Percentiles rank a stretch among this genome's conserved stretches.
Conservation (phyloP, 1,284 basidiomycete species). For the Heimioporus punctisporus region DNA sequence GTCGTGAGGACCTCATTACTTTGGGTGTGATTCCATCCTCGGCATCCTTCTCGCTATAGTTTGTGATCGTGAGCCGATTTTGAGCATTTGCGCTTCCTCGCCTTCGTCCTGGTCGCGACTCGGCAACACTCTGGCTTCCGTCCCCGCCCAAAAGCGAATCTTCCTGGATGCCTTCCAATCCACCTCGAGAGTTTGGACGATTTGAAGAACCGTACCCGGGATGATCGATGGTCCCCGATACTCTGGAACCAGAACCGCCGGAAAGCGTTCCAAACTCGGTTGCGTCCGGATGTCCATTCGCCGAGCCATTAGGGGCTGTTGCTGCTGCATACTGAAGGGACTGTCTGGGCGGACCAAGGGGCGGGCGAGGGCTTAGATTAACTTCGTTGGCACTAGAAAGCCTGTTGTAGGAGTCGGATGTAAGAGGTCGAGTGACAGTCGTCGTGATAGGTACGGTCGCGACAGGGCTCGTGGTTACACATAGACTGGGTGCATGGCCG, state of each 20-base stretch:
- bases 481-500: slow-evolving; percentile 67
- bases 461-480: slow-evolving; percentile 35
- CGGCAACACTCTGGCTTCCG: background rate
- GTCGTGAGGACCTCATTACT: slow-evolving; percentile 1
- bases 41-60: slow-evolving; percentile 36
- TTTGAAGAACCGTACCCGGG: slow-evolving; percentile 25
- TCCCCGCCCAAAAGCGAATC: slow-evolving; percentile 5
- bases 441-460: slow-evolving; percentile 30
- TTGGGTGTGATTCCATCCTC: slow-evolving; percentile 32
- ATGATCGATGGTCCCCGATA: slow-evolving; percentile 27
- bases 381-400: slow-evolving; percentile 13
- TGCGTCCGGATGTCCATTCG: slow-evolving; percentile 9
- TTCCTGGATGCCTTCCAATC: slow-evolving; percentile 27
- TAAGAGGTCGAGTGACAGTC: slow-evolving; percentile 18
- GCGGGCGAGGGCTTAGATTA: slow-evolving; percentile 3
- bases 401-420: slow-evolving; percentile 21
- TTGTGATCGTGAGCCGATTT: slow-evolving; percentile 39
- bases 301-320: slow-evolving; percentile 10
- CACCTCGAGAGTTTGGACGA: slow-evolving; percentile 22
- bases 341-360: slow-evolving; percentile 16
- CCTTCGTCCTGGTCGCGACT: slow-evolving; percentile 18
- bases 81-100: slow-evolving; percentile 24
- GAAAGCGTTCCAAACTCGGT: slow-evolving; percentile 37
- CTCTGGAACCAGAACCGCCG: slow-evolving; percentile 7
- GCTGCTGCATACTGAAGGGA: slow-evolving; percentile 36